These are phyloP conservation scores for Boletus rubescentipes DNA, from an alignment of 768 basidiomycete genomes.

Conservation along the genomic window DNA sequence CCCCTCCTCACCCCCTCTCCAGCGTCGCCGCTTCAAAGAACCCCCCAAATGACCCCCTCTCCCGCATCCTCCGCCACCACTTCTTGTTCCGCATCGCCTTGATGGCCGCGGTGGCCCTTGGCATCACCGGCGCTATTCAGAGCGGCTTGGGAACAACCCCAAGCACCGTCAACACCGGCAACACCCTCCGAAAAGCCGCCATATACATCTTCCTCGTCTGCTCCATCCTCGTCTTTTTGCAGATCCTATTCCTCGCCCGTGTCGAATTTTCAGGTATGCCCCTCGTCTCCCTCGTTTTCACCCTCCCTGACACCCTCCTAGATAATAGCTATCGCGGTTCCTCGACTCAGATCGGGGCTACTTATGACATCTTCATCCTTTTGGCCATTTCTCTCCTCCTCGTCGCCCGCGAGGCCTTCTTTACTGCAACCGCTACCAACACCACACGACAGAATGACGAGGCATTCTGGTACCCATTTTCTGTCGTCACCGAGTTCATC, in stretches of 20 bases:
- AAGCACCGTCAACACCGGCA: conserved; percentile 15
- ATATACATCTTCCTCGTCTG: conserved; percentile 33
- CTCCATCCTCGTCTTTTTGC: conserved; percentile 18
- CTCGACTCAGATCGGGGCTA: conserved; percentile 11
- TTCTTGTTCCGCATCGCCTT: conserved; percentile 27
- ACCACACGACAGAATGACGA: conserved; percentile 25
- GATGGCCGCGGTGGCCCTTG: conserved; percentile 26
- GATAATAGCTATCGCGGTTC: conserved; percentile 5
- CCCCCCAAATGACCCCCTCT: conserved; percentile 18
- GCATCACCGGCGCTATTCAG: conserved; percentile 30
- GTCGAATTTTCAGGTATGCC: conserved; percentile 13
- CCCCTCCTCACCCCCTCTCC: neutral
- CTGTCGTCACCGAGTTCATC: conserved; percentile 32
- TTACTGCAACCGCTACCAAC: conserved; percentile 24
- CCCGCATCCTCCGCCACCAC: conserved; percentile 15
- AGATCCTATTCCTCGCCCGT: conserved; percentile 21
- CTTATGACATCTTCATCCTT: conserved; percentile 24
- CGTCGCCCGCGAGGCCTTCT: conserved; percentile 32
- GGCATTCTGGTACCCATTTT: conserved; percentile 33
- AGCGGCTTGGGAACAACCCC: neutral
- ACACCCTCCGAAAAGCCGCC: conserved; percentile 26
- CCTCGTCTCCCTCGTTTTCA: accelerated
- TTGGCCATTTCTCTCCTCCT: conserved; percentile 24
- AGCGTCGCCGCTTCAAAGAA: conserved; percentile 15
- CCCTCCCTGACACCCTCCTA: neutral